Evolutionary conservation across 305 asterid genomes (phyloP), one percentile per base, ranked within the genome.

Genomic region (Fraxinus velutina): DNA sequence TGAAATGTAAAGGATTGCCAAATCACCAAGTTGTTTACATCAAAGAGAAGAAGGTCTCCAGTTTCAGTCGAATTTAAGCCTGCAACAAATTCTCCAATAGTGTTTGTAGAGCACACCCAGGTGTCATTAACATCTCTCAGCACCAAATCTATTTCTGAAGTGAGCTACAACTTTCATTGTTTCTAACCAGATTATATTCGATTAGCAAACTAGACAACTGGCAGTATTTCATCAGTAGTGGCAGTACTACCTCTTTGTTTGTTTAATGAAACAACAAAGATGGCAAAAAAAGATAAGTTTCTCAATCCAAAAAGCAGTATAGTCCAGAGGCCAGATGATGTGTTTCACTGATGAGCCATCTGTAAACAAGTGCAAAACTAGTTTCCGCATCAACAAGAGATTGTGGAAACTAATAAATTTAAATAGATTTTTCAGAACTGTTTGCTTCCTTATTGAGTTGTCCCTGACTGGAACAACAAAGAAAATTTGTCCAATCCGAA

Each of bases 191-290:
- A 15, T 68, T 77, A 76, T 85, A 57, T n/a, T 24, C 87, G 71
- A 39, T 91, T 91, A 50, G 93, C 90, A 22, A 92, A 88, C 95
- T 93, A 90, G 8, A 88, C 89, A 34, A 89, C 87, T 79, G 80
- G 91, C 0, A 92, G 90, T 83, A 85, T 86, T 6, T 87, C 91
- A 3, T 1, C 0, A 88, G 92, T n/a, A 24, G 27, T 24, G 29
- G 19, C 8, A 8, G 78, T 73, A 66, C 86, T 89, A 0, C 27
- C 12, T 1, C 88, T 84, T 24, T 47, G 86, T 1, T 88, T 87
- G 33, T 88, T 86, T 1, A 90, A 87, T 81, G 83, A 89, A 68
- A 90, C 89, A 4, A 87, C 86, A 76, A 86, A 89, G 6, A 90
- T 9, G 2, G 87, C 91, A 7, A 37, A 90, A 85, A 88, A 2